phyloP scores from a whole-genome alignment of 805 yeast genomes.

The Myxozyma geophila region DNA sequence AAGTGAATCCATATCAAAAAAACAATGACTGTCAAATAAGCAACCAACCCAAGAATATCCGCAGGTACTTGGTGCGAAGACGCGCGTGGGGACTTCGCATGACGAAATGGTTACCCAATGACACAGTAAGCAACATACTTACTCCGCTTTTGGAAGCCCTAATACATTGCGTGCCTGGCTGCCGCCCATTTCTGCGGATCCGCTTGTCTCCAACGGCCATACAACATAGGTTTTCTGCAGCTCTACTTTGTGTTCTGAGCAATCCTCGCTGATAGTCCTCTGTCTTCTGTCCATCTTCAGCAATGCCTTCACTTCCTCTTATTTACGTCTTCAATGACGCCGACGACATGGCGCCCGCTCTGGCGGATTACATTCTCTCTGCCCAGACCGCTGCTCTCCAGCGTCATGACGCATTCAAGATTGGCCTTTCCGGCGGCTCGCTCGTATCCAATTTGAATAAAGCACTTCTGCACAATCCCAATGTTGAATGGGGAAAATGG shows the following conservation, averaged over 20 bases:
- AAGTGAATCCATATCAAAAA: background rate
- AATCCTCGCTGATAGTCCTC: background rate
- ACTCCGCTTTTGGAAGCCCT: background rate
- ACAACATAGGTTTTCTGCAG: background rate
- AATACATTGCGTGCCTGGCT: constrained; percentile 2
- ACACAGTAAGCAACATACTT: background rate
- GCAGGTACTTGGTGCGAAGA: background rate
- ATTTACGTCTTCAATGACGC: constrained; percentile 91
- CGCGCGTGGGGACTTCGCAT: background rate
- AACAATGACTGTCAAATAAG: no score
- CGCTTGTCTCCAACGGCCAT: background rate
- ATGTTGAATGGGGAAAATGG: constrained; percentile 91
- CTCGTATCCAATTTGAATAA: constrained; percentile 82
- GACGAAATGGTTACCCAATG: background rate
- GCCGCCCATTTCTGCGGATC: constrained; percentile 2
- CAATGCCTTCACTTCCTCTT: constrained; percentile 72
- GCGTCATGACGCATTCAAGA: constrained; percentile 74
- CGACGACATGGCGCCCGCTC: constrained; percentile 91
- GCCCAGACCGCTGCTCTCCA: constrained; percentile 80
- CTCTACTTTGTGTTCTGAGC: background rate
- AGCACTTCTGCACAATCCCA: constrained; percentile 76
- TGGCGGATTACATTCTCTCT: constrained; percentile 89
- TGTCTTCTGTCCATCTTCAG: background rate
- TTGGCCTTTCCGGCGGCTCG: constrained; percentile 94
- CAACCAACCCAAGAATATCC: background rate